Base-by-base conservation (phyloP, 768 basidiomycete genomes). In the Hortiboletus flavorubellus region DNA sequence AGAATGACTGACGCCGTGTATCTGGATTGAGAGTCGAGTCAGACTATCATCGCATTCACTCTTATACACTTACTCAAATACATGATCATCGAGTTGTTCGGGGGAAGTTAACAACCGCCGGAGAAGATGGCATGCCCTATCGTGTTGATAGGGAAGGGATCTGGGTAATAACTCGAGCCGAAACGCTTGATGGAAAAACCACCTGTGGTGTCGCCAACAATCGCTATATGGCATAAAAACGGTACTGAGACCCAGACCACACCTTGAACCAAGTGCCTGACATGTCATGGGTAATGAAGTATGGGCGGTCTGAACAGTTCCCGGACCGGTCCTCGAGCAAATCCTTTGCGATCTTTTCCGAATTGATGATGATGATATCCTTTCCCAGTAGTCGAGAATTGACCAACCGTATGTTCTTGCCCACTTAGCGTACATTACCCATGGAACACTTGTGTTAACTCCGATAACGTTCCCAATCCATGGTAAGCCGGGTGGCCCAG, bases 361-460 rank as follows among this genome's bases (percentile, higher is more conserved):
- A 40, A 14, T 59, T 54, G 31, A 60, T 33, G 18, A 56, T 42
- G 42, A 59, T 49, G 31, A 59, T 18, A 15, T 53, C 51, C n/a
- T 50, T 46, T 12, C 56, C 45, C 8, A 59, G 2, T 0, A 53
- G n/a, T 21, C 40, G 43, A 29, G 35, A n/a, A 35, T 58, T 39
- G 18, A 60, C 5, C 8, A 54, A 58, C 58, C 58, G 8, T 58
- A 58, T 16, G 12, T 49, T 34, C 33, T 48, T 44, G 50, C 48
- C 53, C 48, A 51, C n/a, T 48, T 14, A 12, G 26, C 12, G 15
- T 46, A 52, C 29, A 34, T 52, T 10, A 14, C 14, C 51, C 51
- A 46, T 6, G 51, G 43, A 35, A 43, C 16, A 18, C 16, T 15
- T 14, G 23, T 5, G 9, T 46, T 5, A 8, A 52, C 21, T 37